Evolutionary conservation across 2,329 filamentous ascomycete genomes (phyloP).

Genomic region (Remersonia thermophila): DNA sequence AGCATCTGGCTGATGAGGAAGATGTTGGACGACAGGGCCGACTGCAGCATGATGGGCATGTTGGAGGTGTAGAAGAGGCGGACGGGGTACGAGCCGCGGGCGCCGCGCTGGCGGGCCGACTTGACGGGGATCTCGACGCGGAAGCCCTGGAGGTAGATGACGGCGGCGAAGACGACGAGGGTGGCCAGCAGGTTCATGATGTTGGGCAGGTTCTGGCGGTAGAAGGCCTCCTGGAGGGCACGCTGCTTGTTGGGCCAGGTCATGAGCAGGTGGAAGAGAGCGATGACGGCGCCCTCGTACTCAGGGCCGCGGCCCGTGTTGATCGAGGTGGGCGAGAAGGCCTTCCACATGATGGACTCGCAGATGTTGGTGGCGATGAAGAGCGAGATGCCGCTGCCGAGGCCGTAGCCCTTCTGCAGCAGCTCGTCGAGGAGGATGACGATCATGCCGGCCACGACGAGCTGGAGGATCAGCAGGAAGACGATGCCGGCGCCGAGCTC

Average conservation of each 20-base stretch:
- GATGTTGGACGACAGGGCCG: constrained; percentile 94
- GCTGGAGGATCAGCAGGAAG: constrained; percentile 93
- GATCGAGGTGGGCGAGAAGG: constrained; percentile 97
- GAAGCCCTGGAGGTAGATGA: constrained; percentile 99
- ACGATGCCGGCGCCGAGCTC: constrained; percentile 97
- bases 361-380: constrained; percentile 99
- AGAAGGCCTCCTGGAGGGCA: constrained; percentile 96
- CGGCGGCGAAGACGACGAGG: constrained; percentile 82
- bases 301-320: constrained; percentile 98
- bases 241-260: constrained; percentile 99
- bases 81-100: constrained; percentile 94
- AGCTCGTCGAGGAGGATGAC: constrained; percentile 99
- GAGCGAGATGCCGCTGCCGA: constrained; percentile 95
- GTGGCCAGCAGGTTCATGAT: constrained; percentile 97
- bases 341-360: constrained; percentile 99
- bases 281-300: constrained; percentile 97
- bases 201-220: constrained; percentile 98
- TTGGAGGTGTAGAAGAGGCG: constrained; percentile 99
- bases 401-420: constrained; percentile 97
- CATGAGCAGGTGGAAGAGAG: constrained; percentile 92
- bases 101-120: constrained; percentile 96
- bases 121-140: constrained; percentile 99
- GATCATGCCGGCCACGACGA: constrained; percentile 93
- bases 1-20: constrained; percentile 99
- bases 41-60: constrained; percentile 99